Evolutionary conservation across 2,329 filamentous ascomycete genomes (phyloP).

Genomic region (Nannizziopsis arthrosporioides): DNA sequence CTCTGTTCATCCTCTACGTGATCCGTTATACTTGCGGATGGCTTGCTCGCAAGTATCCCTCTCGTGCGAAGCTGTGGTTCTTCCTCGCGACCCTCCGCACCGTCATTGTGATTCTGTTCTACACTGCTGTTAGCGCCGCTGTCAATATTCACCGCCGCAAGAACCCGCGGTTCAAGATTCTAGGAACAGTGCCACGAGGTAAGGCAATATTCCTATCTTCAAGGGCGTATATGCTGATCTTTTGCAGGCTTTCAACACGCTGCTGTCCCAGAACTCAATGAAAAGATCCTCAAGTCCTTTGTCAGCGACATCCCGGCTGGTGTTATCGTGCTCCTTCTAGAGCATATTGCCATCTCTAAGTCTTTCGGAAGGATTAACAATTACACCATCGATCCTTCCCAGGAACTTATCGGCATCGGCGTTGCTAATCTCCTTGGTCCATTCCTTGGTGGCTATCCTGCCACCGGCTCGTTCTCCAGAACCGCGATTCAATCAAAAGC

Average conservation of each 20-base stretch:
- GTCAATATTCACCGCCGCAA: conserved; percentile 58
- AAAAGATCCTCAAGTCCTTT: conserved; percentile 55
- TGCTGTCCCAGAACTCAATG: conserved; percentile 57
- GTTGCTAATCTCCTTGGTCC: conserved; percentile 81
- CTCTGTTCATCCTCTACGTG: conserved; percentile 63
- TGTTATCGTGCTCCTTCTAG: conserved; percentile 88
- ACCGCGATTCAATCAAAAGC: conserved; percentile 97
- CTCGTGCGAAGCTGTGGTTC: conserved; percentile 64
- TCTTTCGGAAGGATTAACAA: conserved; percentile 94
- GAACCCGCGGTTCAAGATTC: conserved; percentile 59
- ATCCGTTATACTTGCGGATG: conserved; percentile 56
- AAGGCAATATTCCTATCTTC: conserved; percentile 17
- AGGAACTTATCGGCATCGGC: conserved; percentile 90
- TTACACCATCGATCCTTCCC: conserved; percentile 88
- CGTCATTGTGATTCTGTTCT: conserved; percentile 81
- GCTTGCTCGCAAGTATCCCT: conserved; percentile 57
- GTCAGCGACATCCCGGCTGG: conserved; percentile 64
- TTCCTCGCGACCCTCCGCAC: conserved; percentile 85
- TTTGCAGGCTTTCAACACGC: conserved; percentile 63
- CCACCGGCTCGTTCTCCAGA: conserved; percentile 88
- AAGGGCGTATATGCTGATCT: conserved; percentile 1
- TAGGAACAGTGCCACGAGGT: conserved; percentile 68
- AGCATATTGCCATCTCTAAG: conserved; percentile 95
- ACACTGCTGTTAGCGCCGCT: conserved; percentile 80
- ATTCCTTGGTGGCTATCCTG: conserved; percentile 82